Base-by-base conservation (phyloP, 2,329 filamentous ascomycete species). In the Diaporthe citri region DNA sequence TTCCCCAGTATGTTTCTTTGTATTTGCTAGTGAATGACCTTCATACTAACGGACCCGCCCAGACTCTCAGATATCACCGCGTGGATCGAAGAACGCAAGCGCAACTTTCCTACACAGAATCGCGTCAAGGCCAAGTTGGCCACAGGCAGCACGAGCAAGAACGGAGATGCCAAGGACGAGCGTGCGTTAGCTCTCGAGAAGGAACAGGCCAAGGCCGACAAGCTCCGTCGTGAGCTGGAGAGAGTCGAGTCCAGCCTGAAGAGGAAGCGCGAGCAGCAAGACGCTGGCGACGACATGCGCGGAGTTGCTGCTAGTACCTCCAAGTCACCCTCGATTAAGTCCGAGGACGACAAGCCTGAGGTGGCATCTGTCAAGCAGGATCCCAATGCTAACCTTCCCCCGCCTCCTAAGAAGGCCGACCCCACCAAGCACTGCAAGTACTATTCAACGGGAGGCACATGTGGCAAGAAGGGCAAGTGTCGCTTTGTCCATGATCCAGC, bases 1-100 rank as follows among this genome's bases (percentile, higher is more conserved):
- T 87, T 70, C 85, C 90, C 57, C 86, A 89, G 87, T 91, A 87
- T 83, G 89, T 84, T 59, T 52, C 8, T 10, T 17, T 48, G 31
- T 41, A 72, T 60, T 52, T 48, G 56, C 78, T 62, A 79, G 71
- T 34, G 4, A 13, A 39, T 5, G 28, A 25, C 7, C 20, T 22
- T 57, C n/a, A 15, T 41, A 46, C 56, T 71, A 36, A 72, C 77
- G 78, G 76, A 80, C 62, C 48, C 12, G 22, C n/a, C 22, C 36
- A 91, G 89, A 74, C 86, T 90, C 22, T 90, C 90, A 75, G 95
- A 98, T 80, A 88, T 98, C 73, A 89, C 91, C 34, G 90, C 91
- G 9, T 98, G 95, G 91, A 91, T 97, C 77, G 91, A 91, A 67
- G 95, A 98, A 82, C 91, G 96, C 75, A 93, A 89, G 81, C 93